A percentile compares a stretch with the other conserved stretches of the same genome.
Conservation (phyloP, 208 protist genomes). For the Crithidia brevicula region DNA sequence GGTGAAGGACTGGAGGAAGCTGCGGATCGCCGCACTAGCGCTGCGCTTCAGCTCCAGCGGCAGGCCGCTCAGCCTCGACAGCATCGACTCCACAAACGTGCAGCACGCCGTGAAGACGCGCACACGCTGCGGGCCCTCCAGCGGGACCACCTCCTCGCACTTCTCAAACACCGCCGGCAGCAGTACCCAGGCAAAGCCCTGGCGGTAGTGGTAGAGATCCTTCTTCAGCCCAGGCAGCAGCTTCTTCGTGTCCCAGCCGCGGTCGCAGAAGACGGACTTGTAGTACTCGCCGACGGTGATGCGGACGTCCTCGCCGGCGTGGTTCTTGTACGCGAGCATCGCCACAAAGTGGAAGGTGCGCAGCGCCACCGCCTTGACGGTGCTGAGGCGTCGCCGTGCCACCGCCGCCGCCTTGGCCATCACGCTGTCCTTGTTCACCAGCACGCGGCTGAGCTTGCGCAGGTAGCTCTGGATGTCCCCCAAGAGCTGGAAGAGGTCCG, state of each 20-base stretch:
- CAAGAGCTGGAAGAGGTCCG: constrained; percentile 81
- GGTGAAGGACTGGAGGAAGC: constrained; percentile 69
- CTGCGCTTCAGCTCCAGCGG: constrained; percentile 56
- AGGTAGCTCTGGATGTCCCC: constrained; percentile 90
- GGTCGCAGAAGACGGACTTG: constrained; percentile 90
- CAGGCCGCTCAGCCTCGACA: constrained; percentile 78
- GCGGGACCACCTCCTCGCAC: constrained; percentile 64
- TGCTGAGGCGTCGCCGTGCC: constrained; percentile 60
- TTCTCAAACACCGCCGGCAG: constrained; percentile 78
- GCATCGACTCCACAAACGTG: constrained; percentile 73
- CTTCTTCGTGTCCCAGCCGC: constrained; percentile 86
- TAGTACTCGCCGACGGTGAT: constrained; percentile 86
- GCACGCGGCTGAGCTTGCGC: constrained; percentile 67
- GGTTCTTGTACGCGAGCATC: constrained; percentile 90
- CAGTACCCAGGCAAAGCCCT: constrained; percentile 86
- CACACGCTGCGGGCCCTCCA: constrained; percentile 73
- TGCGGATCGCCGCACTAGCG: constrained; percentile 45
- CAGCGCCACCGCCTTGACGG: constrained; percentile 69
- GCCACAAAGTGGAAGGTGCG: constrained; percentile 83
- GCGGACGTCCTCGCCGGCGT: constrained; percentile 82
- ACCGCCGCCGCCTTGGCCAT: constrained; percentile 54
- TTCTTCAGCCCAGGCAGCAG: constrained; percentile 71
- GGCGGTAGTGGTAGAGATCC: constrained; percentile 88
- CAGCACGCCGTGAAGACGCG: constrained; percentile 79
- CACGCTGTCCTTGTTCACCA: constrained; percentile 50